Conservation (phyloP, 352 stramenopile genomes). For the Pythium grandisporangium region DNA sequence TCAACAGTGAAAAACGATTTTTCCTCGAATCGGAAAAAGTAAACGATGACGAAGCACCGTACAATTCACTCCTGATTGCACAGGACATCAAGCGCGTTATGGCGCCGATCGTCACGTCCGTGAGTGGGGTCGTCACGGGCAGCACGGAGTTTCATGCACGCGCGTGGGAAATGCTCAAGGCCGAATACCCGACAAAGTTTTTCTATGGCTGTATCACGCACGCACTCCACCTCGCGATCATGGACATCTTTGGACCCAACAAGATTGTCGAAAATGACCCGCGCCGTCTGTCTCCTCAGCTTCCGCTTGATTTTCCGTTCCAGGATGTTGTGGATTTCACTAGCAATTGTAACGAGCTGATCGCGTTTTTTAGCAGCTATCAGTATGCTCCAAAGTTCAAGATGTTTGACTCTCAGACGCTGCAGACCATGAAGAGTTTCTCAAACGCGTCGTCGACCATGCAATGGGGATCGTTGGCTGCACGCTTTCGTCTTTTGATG, state of each 20-base stretch:
- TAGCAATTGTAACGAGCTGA: constrained; percentile 58
- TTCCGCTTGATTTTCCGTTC: constrained; percentile 72
- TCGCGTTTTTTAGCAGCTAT: constrained; percentile 78
- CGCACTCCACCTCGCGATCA: constrained; percentile 68
- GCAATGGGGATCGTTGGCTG: constrained; percentile 59
- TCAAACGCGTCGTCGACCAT: constrained; percentile 46
- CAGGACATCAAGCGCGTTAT: constrained; percentile 82
- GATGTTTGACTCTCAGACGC: constrained; percentile 58
- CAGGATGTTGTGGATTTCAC: constrained; percentile 74
- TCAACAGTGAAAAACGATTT: constrained; percentile 70
- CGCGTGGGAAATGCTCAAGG: constrained; percentile 79
- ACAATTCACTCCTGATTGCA: constrained; percentile 75
- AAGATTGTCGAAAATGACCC: constrained; percentile 65
- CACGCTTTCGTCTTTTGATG: constrained; percentile 54
- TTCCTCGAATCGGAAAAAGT: constrained; percentile 76
- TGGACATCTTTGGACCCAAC: constrained; percentile 74
- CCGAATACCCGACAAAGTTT: constrained; percentile 79
- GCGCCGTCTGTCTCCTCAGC: constrained; percentile 44
- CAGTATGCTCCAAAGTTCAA: constrained; percentile 69
- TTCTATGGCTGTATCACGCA: constrained; percentile 83
- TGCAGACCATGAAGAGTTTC: constrained; percentile 75
- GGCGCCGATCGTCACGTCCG: constrained; percentile 50
- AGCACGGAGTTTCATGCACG: constrained; percentile 66
- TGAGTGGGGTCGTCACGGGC: constrained; percentile 68
- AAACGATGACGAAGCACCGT: constrained; percentile 41